phyloP scores from a whole-genome alignment of 164 flowering plant genomes.

The Kalanchoe fedtschenkoi region DNA sequence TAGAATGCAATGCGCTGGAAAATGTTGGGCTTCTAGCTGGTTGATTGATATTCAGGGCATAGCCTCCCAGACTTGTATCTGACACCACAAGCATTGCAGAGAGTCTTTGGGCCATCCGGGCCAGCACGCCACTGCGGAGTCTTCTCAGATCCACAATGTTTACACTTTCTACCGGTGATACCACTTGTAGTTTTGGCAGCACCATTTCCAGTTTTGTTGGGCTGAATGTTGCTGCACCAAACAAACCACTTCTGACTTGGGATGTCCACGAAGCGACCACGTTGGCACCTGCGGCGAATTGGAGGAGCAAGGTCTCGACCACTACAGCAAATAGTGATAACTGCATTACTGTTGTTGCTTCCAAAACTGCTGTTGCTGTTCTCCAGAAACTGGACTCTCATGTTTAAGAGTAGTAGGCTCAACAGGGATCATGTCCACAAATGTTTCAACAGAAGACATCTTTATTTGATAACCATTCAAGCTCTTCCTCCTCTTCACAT shows the following conservation, averaged over 20 bases:
- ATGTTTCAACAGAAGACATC: conserved; percentile 54
- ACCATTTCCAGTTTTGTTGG: conserved; percentile 7
- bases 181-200: not conserved
- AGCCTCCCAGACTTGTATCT: conserved; percentile 82
- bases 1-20: conserved; percentile 50
- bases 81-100: conserved; percentile 93
- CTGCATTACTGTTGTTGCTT: conserved; percentile 11
- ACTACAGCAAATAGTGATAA: conserved; percentile 11
- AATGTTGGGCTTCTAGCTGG: conserved; percentile 82
- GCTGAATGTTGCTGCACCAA: conserved; percentile 14
- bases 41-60: conserved; percentile 73
- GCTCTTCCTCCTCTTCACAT: conserved; percentile 63
- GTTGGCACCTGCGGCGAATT: conserved; percentile 20
- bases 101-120: conserved; percentile 75
- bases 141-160: conserved; percentile 66
- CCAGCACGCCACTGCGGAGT: conserved; percentile 97
- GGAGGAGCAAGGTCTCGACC: conserved; percentile 34
- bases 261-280: conserved; percentile 14
- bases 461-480: conserved; percentile 74
- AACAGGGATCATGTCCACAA: conserved; percentile 21
- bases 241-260: conserved; percentile 12
- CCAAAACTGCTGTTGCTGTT: conserved; percentile 22
- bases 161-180: conserved; percentile 46
- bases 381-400: conserved; percentile 55
- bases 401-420: conserved; percentile 22